Evolutionary conservation across 495 filamentous ascomycete species (phyloP).

Genomic region (Coniosporium apollinis): DNA sequence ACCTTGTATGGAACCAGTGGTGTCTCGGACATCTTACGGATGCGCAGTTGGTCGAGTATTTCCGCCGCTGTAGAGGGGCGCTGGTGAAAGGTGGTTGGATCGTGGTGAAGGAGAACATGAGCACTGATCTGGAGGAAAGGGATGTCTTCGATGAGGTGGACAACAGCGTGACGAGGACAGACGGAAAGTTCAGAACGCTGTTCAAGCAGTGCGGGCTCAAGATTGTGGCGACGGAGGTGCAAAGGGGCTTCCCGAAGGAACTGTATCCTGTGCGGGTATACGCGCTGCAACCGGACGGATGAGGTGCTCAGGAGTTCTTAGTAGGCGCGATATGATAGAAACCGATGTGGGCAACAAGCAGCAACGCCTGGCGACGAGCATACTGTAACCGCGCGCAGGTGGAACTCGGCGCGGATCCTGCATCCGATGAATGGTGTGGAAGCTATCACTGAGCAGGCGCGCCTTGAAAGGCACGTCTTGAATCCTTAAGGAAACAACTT

Average conservation of each 20-base stretch:
- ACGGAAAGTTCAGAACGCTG: conserved; percentile 49
- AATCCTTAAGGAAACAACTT: too few relatives aligned
- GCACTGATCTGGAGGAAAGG: conserved; percentile 30
- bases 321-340: too few relatives aligned
- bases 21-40: conserved; percentile 88
- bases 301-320: too few relatives aligned
- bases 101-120: conserved; percentile 80
- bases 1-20: conserved; percentile 69
- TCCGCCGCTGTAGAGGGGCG: conserved; percentile 40
- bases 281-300: conserved; percentile 14
- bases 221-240: conserved; percentile 54
- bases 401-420: too few relatives aligned
- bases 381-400: too few relatives aligned
- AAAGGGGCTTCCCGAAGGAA: conserved; percentile 36
- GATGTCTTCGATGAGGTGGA: conserved; percentile 69
- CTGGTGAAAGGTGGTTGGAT: conserved; percentile 41
- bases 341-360: too few relatives aligned
- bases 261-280: conserved; percentile 23
- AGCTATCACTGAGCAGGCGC: too few relatives aligned
- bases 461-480: too few relatives aligned
- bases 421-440: too few relatives aligned
- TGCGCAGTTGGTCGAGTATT: conserved; percentile 47
- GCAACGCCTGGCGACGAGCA: too few relatives aligned
- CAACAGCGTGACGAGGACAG: conserved; percentile 60
- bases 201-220: conserved; percentile 53